These are phyloP conservation scores for Fusarium sp. DNA, from an alignment of 2,329 filamentous ascomycete genomes.

Conservation along the genomic window DNA sequence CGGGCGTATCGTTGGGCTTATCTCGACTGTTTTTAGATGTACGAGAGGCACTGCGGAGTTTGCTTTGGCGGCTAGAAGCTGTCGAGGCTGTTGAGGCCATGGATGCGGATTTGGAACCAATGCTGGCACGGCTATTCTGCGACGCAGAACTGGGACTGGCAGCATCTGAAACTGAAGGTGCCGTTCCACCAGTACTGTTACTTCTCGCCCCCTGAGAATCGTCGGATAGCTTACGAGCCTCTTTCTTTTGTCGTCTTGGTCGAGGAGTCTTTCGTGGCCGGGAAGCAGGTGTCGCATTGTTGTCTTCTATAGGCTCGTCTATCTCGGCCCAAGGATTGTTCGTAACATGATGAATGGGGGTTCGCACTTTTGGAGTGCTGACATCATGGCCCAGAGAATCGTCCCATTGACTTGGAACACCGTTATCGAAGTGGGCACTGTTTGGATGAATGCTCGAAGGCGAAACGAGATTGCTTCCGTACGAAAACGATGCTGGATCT, in stretches of 20 bases:
- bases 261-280: conserved; percentile 40
- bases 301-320: conserved; percentile 33
- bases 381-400: conserved; percentile 41
- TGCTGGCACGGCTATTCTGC: conserved; percentile 45
- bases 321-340: conserved; percentile 47
- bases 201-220: conserved; percentile 33
- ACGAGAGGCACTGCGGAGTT: conserved; percentile 48
- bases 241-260: conserved; percentile 34
- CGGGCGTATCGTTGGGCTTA: conserved; percentile 46
- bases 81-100: conserved; percentile 45
- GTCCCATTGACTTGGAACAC: conserved; percentile 39
- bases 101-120: conserved; percentile 42
- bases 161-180: conserved; percentile 41
- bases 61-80: conserved; percentile 45
- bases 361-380: conserved; percentile 46
- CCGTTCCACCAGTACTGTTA: conserved; percentile 36
- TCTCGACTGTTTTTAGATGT: conserved; percentile 47
- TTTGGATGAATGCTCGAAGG: conserved; percentile 45
- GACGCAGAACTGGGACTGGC: conserved; percentile 44
- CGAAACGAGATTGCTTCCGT: conserved; percentile 42
- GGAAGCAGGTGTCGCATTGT: conserved; percentile 16
- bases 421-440: conserved; percentile 34
- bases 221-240: conserved; percentile 40
- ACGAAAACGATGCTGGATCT: conserved; percentile 35
- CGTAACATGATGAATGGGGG: conserved; percentile 38